A percentile compares a stretch with the other conserved stretches of the same genome.
phyloP scores from a whole-genome alignment of 768 basidiomycete genomes.

The Lanmaoa rubissima region DNA sequence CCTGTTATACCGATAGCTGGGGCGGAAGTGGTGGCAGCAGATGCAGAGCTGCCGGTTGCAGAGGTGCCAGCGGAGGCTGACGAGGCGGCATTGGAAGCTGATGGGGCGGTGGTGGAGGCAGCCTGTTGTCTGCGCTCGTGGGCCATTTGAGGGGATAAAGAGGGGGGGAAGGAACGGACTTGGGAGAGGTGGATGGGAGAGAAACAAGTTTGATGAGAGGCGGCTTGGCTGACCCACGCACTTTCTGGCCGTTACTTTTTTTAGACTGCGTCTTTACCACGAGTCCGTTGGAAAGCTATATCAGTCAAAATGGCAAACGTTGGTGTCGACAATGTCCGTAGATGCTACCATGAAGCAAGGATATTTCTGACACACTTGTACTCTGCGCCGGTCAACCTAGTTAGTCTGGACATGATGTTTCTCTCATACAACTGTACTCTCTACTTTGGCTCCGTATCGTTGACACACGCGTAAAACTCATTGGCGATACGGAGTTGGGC shows the following conservation, averaged over 20 bases:
- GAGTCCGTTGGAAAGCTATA: not conserved
- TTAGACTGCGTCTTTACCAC: not conserved
- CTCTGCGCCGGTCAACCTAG: not conserved
- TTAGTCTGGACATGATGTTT: not conserved
- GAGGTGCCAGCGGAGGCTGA: not conserved
- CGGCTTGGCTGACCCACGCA: constrained; percentile 11
- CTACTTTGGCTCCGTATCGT: constrained; percentile 62
- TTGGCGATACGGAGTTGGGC: constrained; percentile 77
- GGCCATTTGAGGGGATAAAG: constrained; percentile 8
- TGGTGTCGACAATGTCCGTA: too few relatives aligned
- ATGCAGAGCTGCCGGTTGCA: not conserved
- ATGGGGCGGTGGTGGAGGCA: not conserved
- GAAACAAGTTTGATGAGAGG: not conserved
- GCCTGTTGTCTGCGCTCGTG: constrained; percentile 28
- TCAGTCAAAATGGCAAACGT: too few relatives aligned
- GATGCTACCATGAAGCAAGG: too few relatives aligned
- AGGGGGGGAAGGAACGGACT: not conserved
- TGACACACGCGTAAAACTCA: constrained; percentile 84
- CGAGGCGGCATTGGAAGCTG: constrained; percentile 1
- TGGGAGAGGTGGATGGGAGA: not conserved
- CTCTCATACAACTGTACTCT: not conserved
- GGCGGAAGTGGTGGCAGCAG: constrained; percentile 1
- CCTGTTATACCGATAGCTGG: constrained; percentile 23
- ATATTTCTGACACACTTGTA: not conserved
- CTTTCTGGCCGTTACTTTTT: constrained; percentile 11